phyloP scores from a whole-genome alignment of 2,329 filamentous ascomycete species.

The Rutstroemia sp. region DNA sequence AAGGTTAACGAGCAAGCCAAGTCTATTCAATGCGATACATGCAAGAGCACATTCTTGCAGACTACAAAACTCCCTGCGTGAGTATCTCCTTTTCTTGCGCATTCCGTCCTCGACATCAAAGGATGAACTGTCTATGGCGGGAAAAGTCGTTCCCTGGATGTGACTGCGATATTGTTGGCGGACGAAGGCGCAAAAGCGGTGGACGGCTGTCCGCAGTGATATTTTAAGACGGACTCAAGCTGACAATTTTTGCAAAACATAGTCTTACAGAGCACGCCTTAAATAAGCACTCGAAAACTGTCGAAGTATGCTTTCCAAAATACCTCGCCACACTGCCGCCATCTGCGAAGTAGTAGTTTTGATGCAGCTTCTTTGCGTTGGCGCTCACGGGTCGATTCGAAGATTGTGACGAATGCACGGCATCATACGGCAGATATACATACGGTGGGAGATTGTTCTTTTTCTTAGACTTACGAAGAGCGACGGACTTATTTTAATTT shows the following conservation, averaged over 20 bases:
- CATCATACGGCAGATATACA: conserved; percentile 4
- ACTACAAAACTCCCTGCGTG: conserved; percentile 67
- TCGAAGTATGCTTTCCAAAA: conserved; percentile 62
- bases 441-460: neutral
- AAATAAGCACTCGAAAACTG: conserved; percentile 70
- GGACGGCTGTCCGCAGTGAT: neutral
- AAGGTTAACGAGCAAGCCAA: conserved; percentile 66
- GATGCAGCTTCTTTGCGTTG: neutral
- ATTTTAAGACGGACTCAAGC: neutral
- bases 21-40: conserved; percentile 69
- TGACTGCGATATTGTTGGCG: no score
- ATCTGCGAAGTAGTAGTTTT: no score
- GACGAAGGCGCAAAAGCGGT: neutral
- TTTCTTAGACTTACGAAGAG: neutral
- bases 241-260: neutral
- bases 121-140: no score
- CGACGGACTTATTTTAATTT: conserved; percentile 1
- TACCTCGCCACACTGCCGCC: neutral
- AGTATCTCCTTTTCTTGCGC: conserved; percentile 24
- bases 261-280: conserved; percentile 62
- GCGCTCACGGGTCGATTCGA: neutral
- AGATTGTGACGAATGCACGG: neutral
- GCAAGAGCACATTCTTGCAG: conserved; percentile 73
- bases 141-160: no score
- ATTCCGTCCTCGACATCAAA: no score